Percentiles rank a stretch among this genome's conserved stretches.
Evolutionary conservation across 148 eudicot species (phyloP).

Genomic region (Rhododendron ferrugineum): DNA sequence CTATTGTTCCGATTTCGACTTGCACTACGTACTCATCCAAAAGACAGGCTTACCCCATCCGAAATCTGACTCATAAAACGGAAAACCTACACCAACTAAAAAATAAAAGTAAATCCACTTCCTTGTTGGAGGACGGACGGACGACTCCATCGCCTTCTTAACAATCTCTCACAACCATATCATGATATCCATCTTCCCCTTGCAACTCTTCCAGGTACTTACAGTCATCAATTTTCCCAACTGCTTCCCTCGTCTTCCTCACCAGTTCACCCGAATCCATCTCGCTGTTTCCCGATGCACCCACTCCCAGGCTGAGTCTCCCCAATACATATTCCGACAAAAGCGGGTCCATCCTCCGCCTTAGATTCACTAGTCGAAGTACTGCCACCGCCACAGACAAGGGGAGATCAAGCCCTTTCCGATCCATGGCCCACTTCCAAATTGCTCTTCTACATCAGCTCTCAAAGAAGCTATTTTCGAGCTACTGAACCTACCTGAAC

Average conservation of each 20-base stretch:
- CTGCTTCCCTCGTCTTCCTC: constrained; percentile 10
- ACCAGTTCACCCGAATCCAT: constrained; percentile 10
- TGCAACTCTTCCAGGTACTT: background rate
- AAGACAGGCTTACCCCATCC: constrained; percentile 37
- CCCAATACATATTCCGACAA: background rate
- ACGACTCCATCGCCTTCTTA: background rate
- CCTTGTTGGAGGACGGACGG: background rate
- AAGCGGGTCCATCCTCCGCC: background rate
- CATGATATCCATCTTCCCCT: background rate
- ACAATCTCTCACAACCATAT: background rate
- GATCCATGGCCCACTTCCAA: too few species aligned
- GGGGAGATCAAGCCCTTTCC: too few species aligned
- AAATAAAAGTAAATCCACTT: constrained; percentile 1
- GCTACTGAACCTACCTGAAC: too few species aligned
- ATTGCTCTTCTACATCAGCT: too few species aligned
- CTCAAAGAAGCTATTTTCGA: too few species aligned
- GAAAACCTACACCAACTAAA: constrained; percentile 41
- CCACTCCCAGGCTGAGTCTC: constrained; percentile 15
- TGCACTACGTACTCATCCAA: constrained; percentile 24
- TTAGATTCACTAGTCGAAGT: too few species aligned
- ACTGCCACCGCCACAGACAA: too few species aligned
- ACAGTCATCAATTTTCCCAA: constrained; percentile 11
- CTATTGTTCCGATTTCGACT: too few species aligned
- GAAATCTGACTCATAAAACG: constrained; percentile 32
- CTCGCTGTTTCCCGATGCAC: background rate